Evolutionary conservation across 768 basidiomycete species (phyloP), one percentile per base, ranked within the genome.

Genomic region (Suillus placidus): DNA sequence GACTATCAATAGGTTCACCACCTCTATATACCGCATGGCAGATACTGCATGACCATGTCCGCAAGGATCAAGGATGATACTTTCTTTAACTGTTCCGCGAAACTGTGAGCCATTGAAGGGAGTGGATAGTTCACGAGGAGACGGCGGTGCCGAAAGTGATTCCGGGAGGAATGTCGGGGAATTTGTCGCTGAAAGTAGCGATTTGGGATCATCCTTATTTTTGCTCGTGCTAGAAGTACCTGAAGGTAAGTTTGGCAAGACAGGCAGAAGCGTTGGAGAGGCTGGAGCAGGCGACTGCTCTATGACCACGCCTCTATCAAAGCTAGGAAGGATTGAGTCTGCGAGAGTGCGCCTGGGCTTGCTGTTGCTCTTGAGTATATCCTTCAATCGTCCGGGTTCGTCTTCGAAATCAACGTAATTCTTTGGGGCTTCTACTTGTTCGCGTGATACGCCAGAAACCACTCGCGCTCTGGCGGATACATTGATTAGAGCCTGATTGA

Each of bases 371-470:
- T 87, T 89, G 38, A 94, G 75, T 72, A 94, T 81, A 42, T 87
- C 89, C 72, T 90, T 92, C 67, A 94, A 80, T 69, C 87, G 88
- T 63, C 88, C 89, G 2, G 88, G 82, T 71, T 94, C 93, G 52
- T 93, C 90, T 3, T 94, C 93, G 64, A 88, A 92, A 72, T 94
- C 93, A 2, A 93, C 88, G 71, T 85, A 88, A 69, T 87, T 92
- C 77, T 85, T 92, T 0, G 91, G 87, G 0, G 92, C 93, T 73
- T 93, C 90, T 0, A 85, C 91, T 66, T 85, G 84, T 66, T 92
- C 89, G 10, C 80, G 80, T 9, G 87, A 91, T 6, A 94, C 78
- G 13, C 87, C 88, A n/a, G 92, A 90, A 1, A 92, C 89, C 6
- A 89, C 83, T 6, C 85, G 82, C 20, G 90, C 83, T 60, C 87